These are phyloP conservation scores for Fusarium fracticaudum DNA, from an alignment of 2,329 filamentous ascomycete species.

Conservation along the genomic window DNA sequence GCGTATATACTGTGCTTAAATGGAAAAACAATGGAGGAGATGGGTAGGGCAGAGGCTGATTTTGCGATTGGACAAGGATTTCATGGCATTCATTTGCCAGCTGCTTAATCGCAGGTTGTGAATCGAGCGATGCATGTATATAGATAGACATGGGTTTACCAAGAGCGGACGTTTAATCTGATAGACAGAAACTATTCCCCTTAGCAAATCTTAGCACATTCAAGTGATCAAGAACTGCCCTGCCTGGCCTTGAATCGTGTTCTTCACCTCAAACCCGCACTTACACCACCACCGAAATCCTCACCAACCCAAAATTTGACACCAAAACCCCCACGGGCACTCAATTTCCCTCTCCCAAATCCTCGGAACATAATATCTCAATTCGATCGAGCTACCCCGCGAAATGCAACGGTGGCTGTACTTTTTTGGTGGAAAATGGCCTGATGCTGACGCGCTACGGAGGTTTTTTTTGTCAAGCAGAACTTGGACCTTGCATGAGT, in stretches of 20 bases:
- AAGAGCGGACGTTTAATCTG: not conserved
- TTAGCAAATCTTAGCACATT: not conserved
- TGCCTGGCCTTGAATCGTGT: not conserved
- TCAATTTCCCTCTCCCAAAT: slow-evolving; percentile 2
- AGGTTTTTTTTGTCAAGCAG: not conserved
- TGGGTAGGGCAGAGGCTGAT: slow-evolving; percentile 70
- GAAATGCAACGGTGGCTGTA: slow-evolving; percentile 41
- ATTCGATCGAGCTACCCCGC: slow-evolving; percentile 34
- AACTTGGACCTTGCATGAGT: slow-evolving; percentile 20
- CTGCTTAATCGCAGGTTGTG: not conserved
- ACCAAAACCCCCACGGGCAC: slow-evolving; percentile 10
- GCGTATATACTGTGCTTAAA: slow-evolving; percentile 75
- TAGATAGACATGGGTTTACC: not conserved
- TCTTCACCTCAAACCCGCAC: not conserved
- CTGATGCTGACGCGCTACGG: slow-evolving; percentile 36
- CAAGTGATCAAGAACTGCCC: no score
- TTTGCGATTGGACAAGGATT: slow-evolving; percentile 72
- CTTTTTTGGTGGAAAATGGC: slow-evolving; percentile 34
- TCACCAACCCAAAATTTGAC: not conserved
- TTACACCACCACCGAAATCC: not conserved
- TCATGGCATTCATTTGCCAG: slow-evolving; percentile 64
- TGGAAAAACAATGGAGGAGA: slow-evolving; percentile 69
- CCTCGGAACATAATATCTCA: not conserved
- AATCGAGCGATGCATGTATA: not conserved
- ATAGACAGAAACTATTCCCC: not conserved